Evolutionary conservation across 805 yeast species (phyloP), one percentile per base, ranked within the genome.

Genomic region (Cyberlindnera maritima): DNA sequence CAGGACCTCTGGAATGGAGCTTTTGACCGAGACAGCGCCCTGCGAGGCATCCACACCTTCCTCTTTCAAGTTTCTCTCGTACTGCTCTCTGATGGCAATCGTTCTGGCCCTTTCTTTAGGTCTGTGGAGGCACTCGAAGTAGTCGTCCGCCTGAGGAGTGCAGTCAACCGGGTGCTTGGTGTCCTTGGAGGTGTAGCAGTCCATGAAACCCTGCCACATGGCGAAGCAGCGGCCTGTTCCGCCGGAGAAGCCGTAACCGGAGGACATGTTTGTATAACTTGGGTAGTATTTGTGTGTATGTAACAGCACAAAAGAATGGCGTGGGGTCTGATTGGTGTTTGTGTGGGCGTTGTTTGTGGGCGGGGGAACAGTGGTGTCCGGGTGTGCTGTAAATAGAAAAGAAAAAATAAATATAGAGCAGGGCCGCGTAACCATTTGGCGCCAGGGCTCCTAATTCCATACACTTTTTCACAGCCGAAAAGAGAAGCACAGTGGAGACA

Each of bases 61-160:
- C 9, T 44, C 43, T 9, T 31, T 36, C 25, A 44, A 39, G 19
- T 50, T 53, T 39, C 46, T 51, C 47, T 54, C 44, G 38, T 52
- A 54, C 46, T 62, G 62, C 2, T 45, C 47, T 44, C 61, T 59
- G 23, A 65, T 58, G 26, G 56, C 39, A 9, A 51, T 39, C 15
- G 55, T 55, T 44, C 64, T 54, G 47, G 53, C 49, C 41, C 57
- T 66, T 60, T 72, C 80, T 59, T 74, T 74, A 15, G 58, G 62
- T 60, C 75, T 79, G 57, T 70, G 76, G 39, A 76, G 66, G 55
- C 80, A 76, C 61, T 76, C 80, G 41, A 64, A 59, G 64, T 75
- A 76, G 57, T 75, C 80, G 44, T 69, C 76, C 17, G 71, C 68
- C 40, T 62, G 56, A n/a, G 69, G 68, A 31, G 60, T 59, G 62